Base-by-base conservation (phyloP, 768 basidiomycete genomes). In the Auricularia cornea region DNA sequence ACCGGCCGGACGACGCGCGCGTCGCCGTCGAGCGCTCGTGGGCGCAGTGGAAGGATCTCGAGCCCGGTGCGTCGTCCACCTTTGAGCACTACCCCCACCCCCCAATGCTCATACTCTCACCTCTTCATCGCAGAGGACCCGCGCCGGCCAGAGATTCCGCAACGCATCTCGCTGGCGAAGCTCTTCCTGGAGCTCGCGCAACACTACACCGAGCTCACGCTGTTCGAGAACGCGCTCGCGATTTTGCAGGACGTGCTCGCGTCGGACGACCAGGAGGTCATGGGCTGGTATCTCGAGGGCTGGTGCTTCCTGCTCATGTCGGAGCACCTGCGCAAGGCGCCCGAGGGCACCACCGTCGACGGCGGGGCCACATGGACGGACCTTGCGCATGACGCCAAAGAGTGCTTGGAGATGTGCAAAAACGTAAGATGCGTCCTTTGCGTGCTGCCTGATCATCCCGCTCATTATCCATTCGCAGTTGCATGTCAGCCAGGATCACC, bases 281-380 rank as follows among this genome's bases (percentile, higher is more conserved):
- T 95, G 68, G 94, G 88, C 1, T 95, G 94, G 87, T 96, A 96
- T 71, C 83, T 96, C 31, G 93, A 95, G 74, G 94, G 93, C 61
- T 97, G 93, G 93, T 89, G 90, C 66, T 93, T 91, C 79, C 92
- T 86, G 77, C 76, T 95, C 56, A 86, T 90, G 83, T 83, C 85
- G 0, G 88, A 90, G 72, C 83, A 87, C 12, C 28, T 28, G 26
- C 54, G 54, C 30, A 30, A 14, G 6, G 23, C 54, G 30, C 18
- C 30, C 16, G 54, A n/a, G 20, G 28, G 20, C 2, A 52, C 54
- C 26, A 57, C 28, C 4, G 54, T 16, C 18, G 54, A 57, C 30
- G 54, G 54, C 26, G 54, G 23, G 8, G 23, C 28, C 8, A n/a
- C 82, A 3, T 90, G 88, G 84, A 80, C 89, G 70, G 92, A 94